Base-by-base conservation (phyloP, 352 stramenopile genomes). In the Halophytophthora polymorphica region DNA sequence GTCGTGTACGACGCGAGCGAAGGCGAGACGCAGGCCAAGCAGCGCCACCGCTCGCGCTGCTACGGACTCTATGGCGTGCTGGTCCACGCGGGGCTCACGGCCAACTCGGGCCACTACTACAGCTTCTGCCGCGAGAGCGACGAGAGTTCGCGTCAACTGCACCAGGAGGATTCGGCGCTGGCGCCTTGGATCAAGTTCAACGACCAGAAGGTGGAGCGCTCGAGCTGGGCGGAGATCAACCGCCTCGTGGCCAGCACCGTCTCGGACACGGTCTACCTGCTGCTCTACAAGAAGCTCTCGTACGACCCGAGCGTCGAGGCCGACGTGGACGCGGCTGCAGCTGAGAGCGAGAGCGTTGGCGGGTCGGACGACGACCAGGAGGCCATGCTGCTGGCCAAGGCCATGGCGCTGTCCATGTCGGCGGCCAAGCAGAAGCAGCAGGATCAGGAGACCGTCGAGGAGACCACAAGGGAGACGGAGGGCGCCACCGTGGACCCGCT, bases 101-200 rank as follows among this genome's bases (percentile, higher is more conserved):
- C 87, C 18, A 96, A 96, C 59, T 96, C 85, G 10, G 88, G 88
- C 1, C 88, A 97, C 52, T 97, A 97, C 54, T 97, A 94, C 58
- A 91, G 82, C 21, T 97, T 90, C 44, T 94, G 86, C 58, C 82
- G 88, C 0, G 75, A 92, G 44, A 93, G 75, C 47, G 71, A 89
- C 23, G 81, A 88, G 25, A 71, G 64, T 19, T 75, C 71, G n/a
- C 56, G 71, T 14, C 66, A 95, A 35, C 52, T 97, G 29, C 81
- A 95, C 45, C 43, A 91, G 4, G 71, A 92, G 34, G 88, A 97
- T 54, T 83, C 85, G 3, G 42, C 74, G 13, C 43, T 74, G n/a
- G 76, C 83, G 13, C 87, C 88, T 8, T 97, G 88, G 88, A 88
- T 95, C 48, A 95, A 96, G 40, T 96, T 96, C 22, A 96, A 97